Conservation (phyloP, 352 stramenopile genomes). For the Phytophthora foliorum region DNA sequence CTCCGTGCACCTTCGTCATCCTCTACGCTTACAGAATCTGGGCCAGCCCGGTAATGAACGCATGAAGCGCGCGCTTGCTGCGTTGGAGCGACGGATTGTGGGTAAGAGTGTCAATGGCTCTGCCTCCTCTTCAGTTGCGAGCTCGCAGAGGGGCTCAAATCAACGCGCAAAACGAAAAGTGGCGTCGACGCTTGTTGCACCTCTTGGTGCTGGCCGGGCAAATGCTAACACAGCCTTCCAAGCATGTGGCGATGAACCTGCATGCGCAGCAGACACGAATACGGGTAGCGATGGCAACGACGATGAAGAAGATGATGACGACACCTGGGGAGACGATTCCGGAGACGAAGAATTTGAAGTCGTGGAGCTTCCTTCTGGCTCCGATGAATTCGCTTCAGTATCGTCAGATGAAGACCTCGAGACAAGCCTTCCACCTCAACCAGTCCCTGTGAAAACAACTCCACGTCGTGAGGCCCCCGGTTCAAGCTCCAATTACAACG, state of each 20-base stretch:
- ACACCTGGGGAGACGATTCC: constrained; percentile 43
- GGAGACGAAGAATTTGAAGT: constrained; percentile 76
- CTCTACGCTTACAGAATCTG: constrained; percentile 71
- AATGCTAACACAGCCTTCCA: constrained; percentile 7
- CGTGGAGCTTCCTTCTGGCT: constrained; percentile 72
- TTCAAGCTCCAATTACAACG: not conserved
- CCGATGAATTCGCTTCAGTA: constrained; percentile 43
- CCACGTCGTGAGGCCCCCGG: not conserved
- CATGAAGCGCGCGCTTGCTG: constrained; percentile 64
- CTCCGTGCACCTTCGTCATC: constrained; percentile 38
- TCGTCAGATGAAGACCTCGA: constrained; percentile 33
- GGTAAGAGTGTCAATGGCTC: constrained; percentile 41
- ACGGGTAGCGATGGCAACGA: constrained; percentile 12
- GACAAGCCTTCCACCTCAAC: not conserved
- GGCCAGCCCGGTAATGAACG: constrained; percentile 51
- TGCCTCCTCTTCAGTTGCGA: constrained; percentile 4
- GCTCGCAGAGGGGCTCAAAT: not conserved
- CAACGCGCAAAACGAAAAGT: constrained; percentile 36
- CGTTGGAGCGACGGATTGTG: constrained; percentile 76
- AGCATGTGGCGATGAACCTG: not conserved
- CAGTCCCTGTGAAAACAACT: not conserved
- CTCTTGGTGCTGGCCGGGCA: constrained; percentile 15
- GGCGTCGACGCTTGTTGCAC: constrained; percentile 28
- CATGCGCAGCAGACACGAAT: not conserved
- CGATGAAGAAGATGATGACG: constrained; percentile 34